These are phyloP conservation scores for Aleurites moluccanus DNA, from an alignment of 441 rosid genomes.

Conservation along the genomic window DNA sequence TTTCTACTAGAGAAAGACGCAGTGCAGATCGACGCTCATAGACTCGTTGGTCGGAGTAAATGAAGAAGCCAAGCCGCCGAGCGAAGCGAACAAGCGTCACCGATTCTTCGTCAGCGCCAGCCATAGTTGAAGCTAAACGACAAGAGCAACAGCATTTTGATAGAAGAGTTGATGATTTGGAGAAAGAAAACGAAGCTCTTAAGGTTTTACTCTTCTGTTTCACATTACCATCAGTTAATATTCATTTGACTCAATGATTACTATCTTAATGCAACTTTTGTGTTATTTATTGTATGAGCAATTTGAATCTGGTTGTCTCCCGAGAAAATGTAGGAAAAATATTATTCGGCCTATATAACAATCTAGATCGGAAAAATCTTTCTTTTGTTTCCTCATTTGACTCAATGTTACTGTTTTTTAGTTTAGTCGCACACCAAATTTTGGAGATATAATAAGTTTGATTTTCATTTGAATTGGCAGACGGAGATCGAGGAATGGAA, in stretches of 20 bases:
- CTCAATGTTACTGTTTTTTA: too few relatives aligned
- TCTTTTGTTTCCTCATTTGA: too few relatives aligned
- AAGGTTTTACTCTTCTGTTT: constrained; percentile 39
- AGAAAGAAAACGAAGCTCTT: constrained; percentile 53
- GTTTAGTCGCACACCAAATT: too few relatives aligned
- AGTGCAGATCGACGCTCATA: neutral
- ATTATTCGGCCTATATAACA: neutral
- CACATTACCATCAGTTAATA: neutral
- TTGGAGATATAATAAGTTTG: neutral
- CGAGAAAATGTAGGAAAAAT: constrained; percentile 12
- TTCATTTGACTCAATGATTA: neutral
- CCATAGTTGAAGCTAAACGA: constrained; percentile 20
- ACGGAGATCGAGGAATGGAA: constrained; percentile 59
- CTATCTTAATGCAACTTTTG: neutral
- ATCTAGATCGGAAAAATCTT: neutral
- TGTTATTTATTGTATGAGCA: neutral
- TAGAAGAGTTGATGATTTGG: constrained; percentile 50
- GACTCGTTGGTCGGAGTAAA: constrained; percentile 21
- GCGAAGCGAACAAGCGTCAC: constrained; percentile 37
- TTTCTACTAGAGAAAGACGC: neutral
- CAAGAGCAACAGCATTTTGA: constrained; percentile 18
- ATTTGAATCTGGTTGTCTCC: constrained; percentile 18
- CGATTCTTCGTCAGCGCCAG: constrained; percentile 31
- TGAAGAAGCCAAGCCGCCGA: constrained; percentile 69
- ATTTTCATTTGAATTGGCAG: constrained; percentile 38